Evolutionary conservation across 2,329 filamentous ascomycete species (phyloP).

Genomic region (Nigrospora osmanthi): DNA sequence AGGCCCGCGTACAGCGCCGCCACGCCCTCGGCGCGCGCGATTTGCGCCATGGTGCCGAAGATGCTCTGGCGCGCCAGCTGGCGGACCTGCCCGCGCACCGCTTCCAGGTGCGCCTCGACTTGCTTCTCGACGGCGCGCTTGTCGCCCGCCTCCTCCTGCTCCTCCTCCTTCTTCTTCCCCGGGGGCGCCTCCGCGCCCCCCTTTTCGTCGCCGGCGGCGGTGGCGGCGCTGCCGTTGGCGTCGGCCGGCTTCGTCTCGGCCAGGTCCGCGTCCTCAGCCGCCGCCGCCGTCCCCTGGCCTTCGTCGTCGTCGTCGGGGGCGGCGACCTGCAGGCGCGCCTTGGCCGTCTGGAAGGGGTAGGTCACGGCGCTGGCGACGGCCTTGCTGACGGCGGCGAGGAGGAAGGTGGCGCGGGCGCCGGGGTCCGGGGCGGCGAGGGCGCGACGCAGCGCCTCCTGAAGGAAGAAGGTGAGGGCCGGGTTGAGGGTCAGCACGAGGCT

Average conservation of each 20-base stretch:
- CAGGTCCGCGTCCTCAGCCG: conserved; percentile 12
- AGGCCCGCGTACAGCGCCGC: conserved; percentile 69
- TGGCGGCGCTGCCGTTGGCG: neutral
- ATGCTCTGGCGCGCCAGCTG: conserved; percentile 39
- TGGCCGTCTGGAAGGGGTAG: conserved; percentile 83
- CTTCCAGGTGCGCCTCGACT: conserved; percentile 20
- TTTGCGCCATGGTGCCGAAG: conserved; percentile 53
- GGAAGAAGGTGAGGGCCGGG: conserved; percentile 76
- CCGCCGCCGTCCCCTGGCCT: conserved; percentile 13
- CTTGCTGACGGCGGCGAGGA: conserved; percentile 69
- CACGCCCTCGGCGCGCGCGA: conserved; percentile 56
- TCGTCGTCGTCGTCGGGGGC: conserved; percentile 28
- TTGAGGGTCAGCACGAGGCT: conserved; percentile 75
- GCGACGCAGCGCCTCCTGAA: conserved; percentile 66
- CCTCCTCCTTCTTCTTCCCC: conserved; percentile 8
- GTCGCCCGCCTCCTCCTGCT: too few relatives aligned
- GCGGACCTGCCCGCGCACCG: conserved; percentile 11
- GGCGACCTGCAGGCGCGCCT: conserved; percentile 60
- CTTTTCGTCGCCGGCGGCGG: neutral
- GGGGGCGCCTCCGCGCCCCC: conserved; percentile 7
- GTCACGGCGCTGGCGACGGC: conserved; percentile 67
- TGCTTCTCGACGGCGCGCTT: conserved; percentile 13
- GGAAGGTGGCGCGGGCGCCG: conserved; percentile 26
- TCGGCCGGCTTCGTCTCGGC: neutral
- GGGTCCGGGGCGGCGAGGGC: conserved; percentile 41